Base-by-base conservation (phyloP, 225 moss, liverwort and hornwort genomes). In the Bryum argenteum region DNA sequence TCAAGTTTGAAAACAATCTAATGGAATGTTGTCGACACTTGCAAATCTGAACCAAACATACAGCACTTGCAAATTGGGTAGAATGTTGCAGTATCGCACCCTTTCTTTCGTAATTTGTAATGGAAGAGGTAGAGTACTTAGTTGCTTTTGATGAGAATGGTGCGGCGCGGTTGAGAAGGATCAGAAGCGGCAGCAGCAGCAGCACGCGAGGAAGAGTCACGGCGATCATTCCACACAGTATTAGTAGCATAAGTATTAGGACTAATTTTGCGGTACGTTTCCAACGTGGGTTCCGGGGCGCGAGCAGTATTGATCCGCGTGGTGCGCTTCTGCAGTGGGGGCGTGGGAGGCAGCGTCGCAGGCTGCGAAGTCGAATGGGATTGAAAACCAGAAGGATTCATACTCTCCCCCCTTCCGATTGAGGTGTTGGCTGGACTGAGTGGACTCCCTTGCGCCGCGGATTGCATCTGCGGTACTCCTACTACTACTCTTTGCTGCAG, bases 171-270 rank as follows among this genome's bases (percentile, higher is more conserved):
- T 3, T 72, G 20, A 8, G 65, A 20, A 6, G 58, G 70, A 9
- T 70, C 57, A 47, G 16, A 4, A 13, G 6, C 17, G 52, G 17
- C 61, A 39, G 13, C 52, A 47, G 47, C 47, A 47, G 47, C 20
- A 9, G 70, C 73, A 39, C 37, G 41, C 11, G 41, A 33, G 33
- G 33, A 33, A 33, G 33, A 37, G 3, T 79, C 76, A 3, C 73
- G 76, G 4, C 79, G 79, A 5, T 85, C 85, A 21, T 85, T 82
- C 79, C 85, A 82, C 5, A 82, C 76, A 6, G 76, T 79, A 14
- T 82, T 85, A 18, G 85, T 85, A 9, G 85, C 79, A 12, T 73
- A 62, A 0, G 76, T 77, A 23, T 79, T 67, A 15, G 79, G 79
- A 1, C 76, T 77, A 8, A 78, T 69, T 4, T 73, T 66, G 43